phyloP scores from a whole-genome alignment of 176 grass and related monocot genomes.

The Juncus effusus region DNA sequence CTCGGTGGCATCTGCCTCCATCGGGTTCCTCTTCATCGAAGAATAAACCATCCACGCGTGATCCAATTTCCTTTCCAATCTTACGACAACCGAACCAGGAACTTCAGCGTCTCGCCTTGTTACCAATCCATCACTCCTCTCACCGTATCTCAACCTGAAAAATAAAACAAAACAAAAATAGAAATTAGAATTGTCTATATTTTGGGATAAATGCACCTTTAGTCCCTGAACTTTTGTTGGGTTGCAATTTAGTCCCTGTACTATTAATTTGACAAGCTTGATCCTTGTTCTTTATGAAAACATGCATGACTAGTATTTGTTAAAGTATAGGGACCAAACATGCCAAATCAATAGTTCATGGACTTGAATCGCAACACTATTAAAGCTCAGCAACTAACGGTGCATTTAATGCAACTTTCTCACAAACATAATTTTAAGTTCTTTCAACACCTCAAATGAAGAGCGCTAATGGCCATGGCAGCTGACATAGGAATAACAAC shows the following conservation, averaged over 20 bases:
- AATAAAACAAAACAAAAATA: too few species aligned
- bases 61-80: slow-evolving; percentile 65
- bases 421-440: not conserved
- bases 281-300: too few species aligned
- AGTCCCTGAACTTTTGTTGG: too few species aligned
- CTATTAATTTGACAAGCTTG: too few species aligned
- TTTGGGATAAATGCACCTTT: too few species aligned
- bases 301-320: too few species aligned
- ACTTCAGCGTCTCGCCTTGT: slow-evolving; percentile 65
- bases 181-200: too few species aligned
- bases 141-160: slow-evolving; percentile 50
- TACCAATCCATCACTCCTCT: slow-evolving; percentile 70
- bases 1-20: slow-evolving; percentile 64
- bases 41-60: slow-evolving; percentile 89
- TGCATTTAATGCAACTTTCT: not conserved
- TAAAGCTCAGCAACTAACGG: too few species aligned
- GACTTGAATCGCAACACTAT: too few species aligned
- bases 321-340: too few species aligned
- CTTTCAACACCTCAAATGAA: slow-evolving; percentile 41
- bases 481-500: slow-evolving; percentile 64
- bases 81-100: slow-evolving; percentile 71
- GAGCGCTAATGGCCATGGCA: slow-evolving; percentile 53
- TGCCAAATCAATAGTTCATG: too few species aligned
- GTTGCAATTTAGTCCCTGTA: too few species aligned
- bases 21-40: slow-evolving; percentile 29